Conservation (phyloP, 2,329 filamentous ascomycete genomes). For the Aspergillus sp. region DNA sequence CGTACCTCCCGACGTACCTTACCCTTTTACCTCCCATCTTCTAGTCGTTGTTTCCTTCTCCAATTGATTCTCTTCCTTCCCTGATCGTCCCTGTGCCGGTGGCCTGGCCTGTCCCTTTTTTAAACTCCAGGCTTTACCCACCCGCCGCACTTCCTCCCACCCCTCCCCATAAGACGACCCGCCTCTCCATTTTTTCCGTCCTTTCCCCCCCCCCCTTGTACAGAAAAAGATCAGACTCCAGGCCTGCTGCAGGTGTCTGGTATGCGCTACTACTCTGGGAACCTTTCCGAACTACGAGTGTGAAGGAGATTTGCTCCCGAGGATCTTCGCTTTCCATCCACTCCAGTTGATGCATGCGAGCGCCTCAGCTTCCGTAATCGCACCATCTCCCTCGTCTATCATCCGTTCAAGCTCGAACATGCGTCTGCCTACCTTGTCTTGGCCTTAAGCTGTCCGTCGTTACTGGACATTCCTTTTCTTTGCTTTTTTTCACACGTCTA, state of each 20-base stretch:
- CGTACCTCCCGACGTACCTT: background rate
- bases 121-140: constrained; percentile 28
- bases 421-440: constrained; percentile 52
- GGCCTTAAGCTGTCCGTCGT: constrained; percentile 37
- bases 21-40: constrained; percentile 10
- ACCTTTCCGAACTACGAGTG: constrained; percentile 4
- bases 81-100: constrained; percentile 26
- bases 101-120: constrained; percentile 21
- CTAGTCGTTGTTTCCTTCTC: constrained; percentile 6
- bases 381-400: constrained; percentile 27
- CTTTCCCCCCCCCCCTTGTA: constrained; percentile 10
- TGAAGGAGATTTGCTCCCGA: constrained; percentile 14
- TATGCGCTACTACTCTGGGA: background rate
- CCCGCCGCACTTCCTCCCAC: constrained; percentile 17
- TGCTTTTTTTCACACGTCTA: constrained; percentile 17
- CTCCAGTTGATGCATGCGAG: constrained; percentile 11
- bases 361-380: constrained; percentile 25
- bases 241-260: background rate
- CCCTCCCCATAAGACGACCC: background rate
- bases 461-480: constrained; percentile 11
- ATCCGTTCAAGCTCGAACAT: constrained; percentile 43
- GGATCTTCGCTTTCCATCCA: constrained; percentile 7
- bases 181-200: constrained; percentile 5
- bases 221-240: constrained; percentile 7
- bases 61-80: constrained; percentile 13